Conservation (phyloP, 441 rosid genomes). For the Gossypium aridum region DNA sequence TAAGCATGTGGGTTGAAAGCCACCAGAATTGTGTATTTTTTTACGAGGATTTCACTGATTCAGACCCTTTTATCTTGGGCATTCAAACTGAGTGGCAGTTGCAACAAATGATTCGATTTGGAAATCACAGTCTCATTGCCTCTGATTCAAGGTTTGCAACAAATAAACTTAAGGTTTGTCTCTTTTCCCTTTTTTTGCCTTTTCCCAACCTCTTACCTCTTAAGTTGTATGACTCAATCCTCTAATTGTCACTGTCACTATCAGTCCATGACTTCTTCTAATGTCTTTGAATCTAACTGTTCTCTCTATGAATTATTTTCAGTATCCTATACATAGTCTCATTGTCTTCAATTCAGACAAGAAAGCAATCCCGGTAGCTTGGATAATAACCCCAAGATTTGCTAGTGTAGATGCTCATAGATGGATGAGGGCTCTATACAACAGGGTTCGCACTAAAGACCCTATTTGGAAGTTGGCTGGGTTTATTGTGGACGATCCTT, state of each 20-base stretch:
- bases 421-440: conserved; percentile 91
- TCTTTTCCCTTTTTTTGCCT: conserved; percentile 8
- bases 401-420: conserved; percentile 47
- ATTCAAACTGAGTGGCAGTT: conserved; percentile 95
- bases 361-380: conserved; percentile 93
- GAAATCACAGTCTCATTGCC: conserved; percentile 70
- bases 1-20: conserved; percentile 77
- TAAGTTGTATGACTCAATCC: neutral
- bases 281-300: conserved; percentile 28
- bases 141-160: conserved; percentile 89
- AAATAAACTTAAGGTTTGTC: conserved; percentile 75
- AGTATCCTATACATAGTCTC: conserved; percentile 84
- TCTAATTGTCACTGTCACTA: neutral
- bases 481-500: conserved; percentile 87
- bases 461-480: conserved; percentile 89
- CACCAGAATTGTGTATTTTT: conserved; percentile 72
- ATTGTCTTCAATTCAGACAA: conserved; percentile 81
- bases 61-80: conserved; percentile 69
- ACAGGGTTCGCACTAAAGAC: conserved; percentile 76
- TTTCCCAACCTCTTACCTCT: neutral
- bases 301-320: conserved; percentile 20
- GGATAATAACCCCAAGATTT: conserved; percentile 73
- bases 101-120: conserved; percentile 92
- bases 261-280: neutral
- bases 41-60: conserved; percentile 61